Evolutionary conservation across 2,329 filamentous ascomycete genomes (phyloP).

Genomic region (Fusarium sororula): DNA sequence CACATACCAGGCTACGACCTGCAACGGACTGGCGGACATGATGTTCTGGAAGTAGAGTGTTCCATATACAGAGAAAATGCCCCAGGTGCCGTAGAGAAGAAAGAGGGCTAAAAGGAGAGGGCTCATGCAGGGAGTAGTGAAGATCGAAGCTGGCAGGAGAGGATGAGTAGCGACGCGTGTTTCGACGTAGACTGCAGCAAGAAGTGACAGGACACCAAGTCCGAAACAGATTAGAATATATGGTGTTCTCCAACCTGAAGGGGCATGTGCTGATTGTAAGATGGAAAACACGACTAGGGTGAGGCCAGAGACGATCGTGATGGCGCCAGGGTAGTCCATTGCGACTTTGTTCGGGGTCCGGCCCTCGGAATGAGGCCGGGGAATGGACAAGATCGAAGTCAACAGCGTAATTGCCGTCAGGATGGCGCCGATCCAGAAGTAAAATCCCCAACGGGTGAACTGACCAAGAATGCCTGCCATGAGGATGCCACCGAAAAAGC

Average conservation of each 20-base stretch:
- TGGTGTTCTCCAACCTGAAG: background rate
- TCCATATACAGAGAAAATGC: background rate
- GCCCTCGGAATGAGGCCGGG: rapidly evolving
- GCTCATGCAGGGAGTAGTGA: background rate
- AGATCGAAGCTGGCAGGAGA: background rate
- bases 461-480: background rate
- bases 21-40: background rate
- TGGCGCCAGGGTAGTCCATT: background rate
- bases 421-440: background rate
- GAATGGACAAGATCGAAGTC: background rate
- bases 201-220: background rate
- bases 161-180: background rate
- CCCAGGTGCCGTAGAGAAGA: background rate
- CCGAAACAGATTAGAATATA: background rate
- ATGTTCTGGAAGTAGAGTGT: background rate
- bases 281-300: background rate
- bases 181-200: background rate
- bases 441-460: background rate
- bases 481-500: background rate
- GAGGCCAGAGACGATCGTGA: background rate
- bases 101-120: background rate
- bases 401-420: background rate
- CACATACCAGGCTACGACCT: background rate
- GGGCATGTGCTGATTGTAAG: background rate
- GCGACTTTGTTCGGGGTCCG: background rate